These are phyloP conservation scores for Ceratobasidium sp. DNA, from an alignment of 1,284 basidiomycete species.

Conservation along the genomic window DNA sequence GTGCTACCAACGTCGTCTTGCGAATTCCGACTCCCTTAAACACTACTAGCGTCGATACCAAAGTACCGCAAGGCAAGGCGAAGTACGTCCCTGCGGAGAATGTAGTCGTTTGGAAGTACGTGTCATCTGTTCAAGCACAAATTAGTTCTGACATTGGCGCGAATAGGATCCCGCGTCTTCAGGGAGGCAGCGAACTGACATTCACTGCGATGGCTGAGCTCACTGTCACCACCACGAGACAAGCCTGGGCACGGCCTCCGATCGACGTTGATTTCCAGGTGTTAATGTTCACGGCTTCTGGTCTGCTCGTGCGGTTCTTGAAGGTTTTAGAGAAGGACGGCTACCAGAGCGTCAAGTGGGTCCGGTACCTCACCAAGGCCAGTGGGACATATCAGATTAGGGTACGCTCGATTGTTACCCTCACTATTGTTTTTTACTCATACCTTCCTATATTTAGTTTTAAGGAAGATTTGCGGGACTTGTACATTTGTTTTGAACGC, in stretches of 20 bases:
- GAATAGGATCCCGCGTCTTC: conserved; percentile 85
- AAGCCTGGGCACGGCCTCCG: conserved; percentile 97
- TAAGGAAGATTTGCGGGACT: conserved; percentile 1
- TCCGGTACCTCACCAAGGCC: conserved; percentile 88
- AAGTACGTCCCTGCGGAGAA: conserved; percentile 98
- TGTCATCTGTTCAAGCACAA: conserved; percentile 46
- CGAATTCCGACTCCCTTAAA: conserved; percentile 97
- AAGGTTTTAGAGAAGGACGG: conserved; percentile 98
- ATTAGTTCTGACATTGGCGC: not conserved
- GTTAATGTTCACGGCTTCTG: conserved; percentile 97
- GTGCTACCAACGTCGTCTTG: conserved; percentile 90
- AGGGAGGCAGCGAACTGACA: conserved; percentile 91
- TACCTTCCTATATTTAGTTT: not conserved
- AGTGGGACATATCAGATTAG: conserved; percentile 87
- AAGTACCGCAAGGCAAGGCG: conserved; percentile 91
- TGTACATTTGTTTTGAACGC: conserved; percentile 11
- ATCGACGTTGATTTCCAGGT: conserved; percentile 99
- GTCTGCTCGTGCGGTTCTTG: conserved; percentile 94
- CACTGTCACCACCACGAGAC: conserved; percentile 86
- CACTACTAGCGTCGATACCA: conserved; percentile 90
- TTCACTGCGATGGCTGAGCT: conserved; percentile 86
- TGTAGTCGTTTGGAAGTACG: conserved; percentile 97
- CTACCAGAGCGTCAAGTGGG: conserved; percentile 94
- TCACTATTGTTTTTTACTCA: not conserved
- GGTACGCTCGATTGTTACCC: conserved; percentile 59